Evolutionary conservation across 208 protist species (phyloP).

Genomic region (Leishmania guyanensis): DNA sequence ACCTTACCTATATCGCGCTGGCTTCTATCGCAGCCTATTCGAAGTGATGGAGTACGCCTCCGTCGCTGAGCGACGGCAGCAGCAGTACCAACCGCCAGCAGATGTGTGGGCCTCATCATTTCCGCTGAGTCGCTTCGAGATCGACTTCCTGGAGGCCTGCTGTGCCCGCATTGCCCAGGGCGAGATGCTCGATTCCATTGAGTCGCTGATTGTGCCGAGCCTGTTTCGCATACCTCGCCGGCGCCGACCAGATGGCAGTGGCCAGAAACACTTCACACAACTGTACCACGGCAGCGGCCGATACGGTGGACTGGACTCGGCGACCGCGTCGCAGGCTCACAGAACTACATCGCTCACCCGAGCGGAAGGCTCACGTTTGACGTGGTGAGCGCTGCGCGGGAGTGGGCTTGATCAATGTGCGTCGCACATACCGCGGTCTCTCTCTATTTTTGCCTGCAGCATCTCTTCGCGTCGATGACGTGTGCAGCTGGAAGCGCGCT

Average conservation of each 20-base stretch:
- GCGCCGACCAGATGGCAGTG: slow-evolving; percentile 22
- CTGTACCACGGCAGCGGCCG: slow-evolving; percentile 2
- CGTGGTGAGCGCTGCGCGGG: background rate
- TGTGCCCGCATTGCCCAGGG: slow-evolving; percentile 72
- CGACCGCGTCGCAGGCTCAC: slow-evolving; percentile 1
- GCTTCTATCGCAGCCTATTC: slow-evolving; percentile 72
- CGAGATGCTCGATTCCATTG: slow-evolving; percentile 45
- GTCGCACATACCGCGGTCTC: background rate
- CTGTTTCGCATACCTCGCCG: slow-evolving; percentile 82
- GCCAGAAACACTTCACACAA: slow-evolving; percentile 10
- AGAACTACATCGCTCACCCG: background rate
- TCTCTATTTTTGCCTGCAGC: background rate
- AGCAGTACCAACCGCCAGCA: slow-evolving; percentile 18
- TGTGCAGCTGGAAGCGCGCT: background rate
- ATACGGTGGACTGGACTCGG: background rate
- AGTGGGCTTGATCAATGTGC: background rate
- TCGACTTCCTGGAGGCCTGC: slow-evolving; percentile 90
- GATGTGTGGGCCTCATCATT: slow-evolving; percentile 73
- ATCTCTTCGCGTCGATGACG: background rate
- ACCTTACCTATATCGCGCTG: slow-evolving; percentile 70
- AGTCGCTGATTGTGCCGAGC: slow-evolving; percentile 57
- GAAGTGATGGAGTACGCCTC: slow-evolving; percentile 30
- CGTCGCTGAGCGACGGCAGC: slow-evolving; percentile 23
- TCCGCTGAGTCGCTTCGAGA: slow-evolving; percentile 66
- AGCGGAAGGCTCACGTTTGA: background rate